Base-by-base conservation (phyloP, 1,284 basidiomycete species). In the Irpex lacteus region DNA sequence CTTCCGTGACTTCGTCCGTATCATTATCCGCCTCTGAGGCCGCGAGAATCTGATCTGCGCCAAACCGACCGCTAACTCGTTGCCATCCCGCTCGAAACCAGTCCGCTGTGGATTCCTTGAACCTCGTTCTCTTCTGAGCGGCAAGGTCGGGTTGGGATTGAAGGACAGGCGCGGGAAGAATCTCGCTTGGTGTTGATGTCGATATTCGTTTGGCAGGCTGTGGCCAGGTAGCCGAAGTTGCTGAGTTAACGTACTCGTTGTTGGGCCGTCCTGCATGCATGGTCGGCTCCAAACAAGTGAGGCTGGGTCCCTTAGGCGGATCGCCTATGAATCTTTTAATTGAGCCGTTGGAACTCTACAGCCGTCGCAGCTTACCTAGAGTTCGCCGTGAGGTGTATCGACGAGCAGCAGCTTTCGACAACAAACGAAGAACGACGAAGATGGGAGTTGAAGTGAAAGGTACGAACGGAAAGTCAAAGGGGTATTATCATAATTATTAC, bases 21-120 rank as follows among this genome's bases (percentile, higher is more conserved):
- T 76, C 75, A 65, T 81, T 85, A 36, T 73, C 73, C 53, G 68
- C 71, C 56, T 76, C 74, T 4, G 81, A 78, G 44, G 78, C 76
- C 7, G 81, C 81, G 18, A 77, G 78, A 0, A 78, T 74, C 4
- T 76, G 76, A 47, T 78, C 80, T 0, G 79, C 74, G 56, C 79
- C 77, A 38, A 84, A 72, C 60, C 77, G 80, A 66, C 77, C 78
- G 61, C 76, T 72, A 70, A 85, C 76, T 38, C 76, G 76, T 1
- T 77, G 76, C 80, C 78, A 84, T 50, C 78, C 77, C 5, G 78
- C 75, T 56, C 73, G 76, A 52, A 84, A 68, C 9, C 70, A 71
- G 55, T 38, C 40, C 5, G 15, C 40, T 15, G 40, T 44, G 40
- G 60, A 60, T 19, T 68, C 69, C 56, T 75, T 72, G 50, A 82